These are phyloP conservation scores for Blastobotrys ciferrii DNA, from an alignment of 1,139 yeast genomes.

Conservation along the genomic window DNA sequence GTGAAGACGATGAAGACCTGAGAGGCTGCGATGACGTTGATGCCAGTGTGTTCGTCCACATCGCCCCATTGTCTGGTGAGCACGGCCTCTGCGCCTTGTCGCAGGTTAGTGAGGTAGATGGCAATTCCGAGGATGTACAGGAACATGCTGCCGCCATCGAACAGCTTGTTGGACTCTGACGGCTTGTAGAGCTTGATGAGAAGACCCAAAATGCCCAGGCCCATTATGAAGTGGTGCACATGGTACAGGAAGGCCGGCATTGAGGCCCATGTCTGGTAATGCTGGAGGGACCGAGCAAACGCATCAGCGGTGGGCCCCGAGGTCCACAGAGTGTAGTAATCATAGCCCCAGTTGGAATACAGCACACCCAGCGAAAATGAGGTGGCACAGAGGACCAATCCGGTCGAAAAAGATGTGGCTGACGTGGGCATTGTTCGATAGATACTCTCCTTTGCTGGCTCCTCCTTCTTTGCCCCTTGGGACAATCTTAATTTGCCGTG, in stretches of 20 bases:
- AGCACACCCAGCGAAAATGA: constrained; percentile 79
- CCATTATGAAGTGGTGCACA: constrained; percentile 57
- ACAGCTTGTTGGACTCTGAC: constrained; percentile 72
- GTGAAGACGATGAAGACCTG: constrained; percentile 72
- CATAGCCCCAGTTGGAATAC: constrained; percentile 80
- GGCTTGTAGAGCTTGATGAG: constrained; percentile 84
- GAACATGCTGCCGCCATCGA: constrained; percentile 83
- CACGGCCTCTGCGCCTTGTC: constrained; percentile 75
- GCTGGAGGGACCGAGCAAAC: constrained; percentile 61
- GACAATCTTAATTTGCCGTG: background rate
- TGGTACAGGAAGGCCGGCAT: constrained; percentile 61
- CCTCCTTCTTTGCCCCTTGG: background rate
- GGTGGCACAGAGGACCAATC: constrained; percentile 45
- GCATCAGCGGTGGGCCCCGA: constrained; percentile 49
- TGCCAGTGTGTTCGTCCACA: constrained; percentile 78
- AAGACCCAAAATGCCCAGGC: constrained; percentile 67
- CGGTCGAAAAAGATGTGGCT: constrained; percentile 38
- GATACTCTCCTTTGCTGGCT: background rate
- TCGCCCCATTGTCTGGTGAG: constrained; percentile 86
- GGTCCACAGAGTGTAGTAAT: constrained; percentile 72
- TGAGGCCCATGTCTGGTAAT: constrained; percentile 70
- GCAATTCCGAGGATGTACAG: constrained; percentile 69
- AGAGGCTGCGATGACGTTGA: constrained; percentile 90
- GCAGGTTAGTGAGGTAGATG: constrained; percentile 79
- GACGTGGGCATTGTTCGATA: constrained; percentile 34